Conservation (phyloP, 2,329 filamentous ascomycete species). For the Pseudogymnoascus sp. region DNA sequence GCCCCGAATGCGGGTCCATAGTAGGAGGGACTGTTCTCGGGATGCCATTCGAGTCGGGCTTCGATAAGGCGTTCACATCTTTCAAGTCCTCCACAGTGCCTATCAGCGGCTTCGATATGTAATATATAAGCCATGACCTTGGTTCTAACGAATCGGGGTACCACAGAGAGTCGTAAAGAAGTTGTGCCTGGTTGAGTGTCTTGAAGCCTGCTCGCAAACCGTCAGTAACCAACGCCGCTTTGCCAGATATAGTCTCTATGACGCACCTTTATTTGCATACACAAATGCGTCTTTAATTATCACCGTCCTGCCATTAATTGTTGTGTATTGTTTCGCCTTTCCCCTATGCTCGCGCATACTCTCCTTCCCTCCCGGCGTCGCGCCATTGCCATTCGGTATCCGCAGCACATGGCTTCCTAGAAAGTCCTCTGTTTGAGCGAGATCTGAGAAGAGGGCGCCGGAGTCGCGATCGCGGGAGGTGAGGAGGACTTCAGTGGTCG, state of each 20-base stretch:
- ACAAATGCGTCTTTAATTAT: conserved; percentile 89
- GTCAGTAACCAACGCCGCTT: conserved; percentile 18
- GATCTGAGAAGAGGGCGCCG: conserved; percentile 65
- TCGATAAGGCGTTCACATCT: conserved; percentile 18
- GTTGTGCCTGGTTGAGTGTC: conserved; percentile 76
- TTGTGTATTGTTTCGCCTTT: conserved; percentile 91
- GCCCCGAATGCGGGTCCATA: not conserved
- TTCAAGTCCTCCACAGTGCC: conserved; percentile 65
- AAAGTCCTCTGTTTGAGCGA: conserved; percentile 87
- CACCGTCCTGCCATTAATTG: conserved; percentile 84
- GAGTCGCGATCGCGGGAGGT: conserved; percentile 82
- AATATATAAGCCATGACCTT: conserved; percentile 93
- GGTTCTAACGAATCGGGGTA: conserved; percentile 84
- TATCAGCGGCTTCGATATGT: conserved; percentile 81
- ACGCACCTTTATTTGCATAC: conserved; percentile 88
- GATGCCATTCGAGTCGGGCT: conserved; percentile 5
- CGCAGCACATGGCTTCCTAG: conserved; percentile 93
- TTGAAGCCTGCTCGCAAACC: conserved; percentile 64
- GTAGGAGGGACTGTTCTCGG: conserved; percentile 14
- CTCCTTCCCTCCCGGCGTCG: conserved; percentile 47
- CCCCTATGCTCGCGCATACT: conserved; percentile 78
- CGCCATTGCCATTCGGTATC: conserved; percentile 51
- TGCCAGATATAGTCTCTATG: not conserved
- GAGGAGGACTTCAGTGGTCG: conserved; percentile 84
- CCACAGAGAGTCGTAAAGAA: conserved; percentile 77